A percentile compares a stretch with the other conserved stretches of the same genome.
Conservation (phyloP, 345 rosid species). For the Eucalyptus erythrocorys region DNA sequence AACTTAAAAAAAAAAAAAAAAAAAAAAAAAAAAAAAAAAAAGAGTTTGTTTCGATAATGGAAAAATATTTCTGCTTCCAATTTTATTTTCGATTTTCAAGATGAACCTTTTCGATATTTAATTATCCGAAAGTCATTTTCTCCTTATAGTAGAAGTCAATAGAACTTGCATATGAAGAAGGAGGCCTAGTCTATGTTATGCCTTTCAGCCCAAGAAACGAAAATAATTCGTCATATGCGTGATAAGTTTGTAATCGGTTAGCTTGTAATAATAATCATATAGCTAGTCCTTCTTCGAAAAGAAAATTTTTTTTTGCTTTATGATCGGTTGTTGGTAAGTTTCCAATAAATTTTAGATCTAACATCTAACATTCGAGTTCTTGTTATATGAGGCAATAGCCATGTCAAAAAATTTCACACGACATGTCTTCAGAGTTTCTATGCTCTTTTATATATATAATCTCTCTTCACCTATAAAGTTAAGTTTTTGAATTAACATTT, state of each 20-base stretch:
- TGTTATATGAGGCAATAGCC: neutral
- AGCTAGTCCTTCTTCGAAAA: neutral
- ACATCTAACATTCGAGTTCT: neutral
- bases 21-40: neutral
- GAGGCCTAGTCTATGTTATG: neutral
- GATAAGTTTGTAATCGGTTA: neutral
- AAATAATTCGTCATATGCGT: neutral
- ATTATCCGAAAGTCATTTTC: neutral
- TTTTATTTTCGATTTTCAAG: neutral
- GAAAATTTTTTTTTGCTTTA: neutral
- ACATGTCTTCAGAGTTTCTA: neutral
- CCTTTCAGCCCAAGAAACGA: neutral
- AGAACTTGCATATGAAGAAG: neutral
- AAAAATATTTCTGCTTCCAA: neutral
- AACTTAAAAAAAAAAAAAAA: neutral
- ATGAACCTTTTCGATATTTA: neutral
- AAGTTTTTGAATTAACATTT: neutral
- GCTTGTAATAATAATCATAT: neutral
- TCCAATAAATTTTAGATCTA: neutral
- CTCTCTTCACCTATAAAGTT: neutral
- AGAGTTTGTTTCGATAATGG: neutral
- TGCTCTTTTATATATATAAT: neutral
- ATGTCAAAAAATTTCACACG: neutral
- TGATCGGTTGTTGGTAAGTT: neutral
- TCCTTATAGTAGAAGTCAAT: neutral